phyloP scores from a whole-genome alignment of 1,284 basidiomycete species.

The Rhizoctonia solani region DNA sequence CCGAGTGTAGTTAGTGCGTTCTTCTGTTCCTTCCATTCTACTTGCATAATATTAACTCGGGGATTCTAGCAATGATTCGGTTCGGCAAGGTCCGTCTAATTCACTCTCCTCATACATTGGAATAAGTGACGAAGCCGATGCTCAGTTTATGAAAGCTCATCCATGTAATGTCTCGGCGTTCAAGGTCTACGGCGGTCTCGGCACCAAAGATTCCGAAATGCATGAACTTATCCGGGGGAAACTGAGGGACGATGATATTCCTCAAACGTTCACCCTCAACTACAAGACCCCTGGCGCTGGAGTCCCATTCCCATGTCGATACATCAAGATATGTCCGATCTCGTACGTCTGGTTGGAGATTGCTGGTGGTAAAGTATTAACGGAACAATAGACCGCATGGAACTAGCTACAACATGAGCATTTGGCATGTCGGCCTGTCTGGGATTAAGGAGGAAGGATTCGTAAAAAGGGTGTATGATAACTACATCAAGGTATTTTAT shows the following conservation, averaged over 20 bases:
- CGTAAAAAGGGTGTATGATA: constrained; percentile 56
- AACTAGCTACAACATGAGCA: constrained; percentile 72
- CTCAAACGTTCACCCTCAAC: constrained; percentile 65
- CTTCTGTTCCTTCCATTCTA: not conserved
- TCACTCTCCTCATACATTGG: not conserved
- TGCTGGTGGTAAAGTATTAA: not conserved
- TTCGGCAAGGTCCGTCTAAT: constrained; percentile 70
- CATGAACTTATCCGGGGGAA: constrained; percentile 52
- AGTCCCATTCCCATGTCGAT: constrained; percentile 63
- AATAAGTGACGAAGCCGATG: not conserved
- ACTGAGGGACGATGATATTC: constrained; percentile 64
- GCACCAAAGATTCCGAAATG: constrained; percentile 34
- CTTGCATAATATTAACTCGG: not conserved
- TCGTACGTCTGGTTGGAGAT: constrained; percentile 55
- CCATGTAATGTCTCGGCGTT: constrained; percentile 84
- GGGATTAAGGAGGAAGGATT: constrained; percentile 60
- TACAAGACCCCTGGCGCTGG: constrained; percentile 57
- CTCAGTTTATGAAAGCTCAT: constrained; percentile 54
- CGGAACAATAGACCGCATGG: constrained; percentile 58
- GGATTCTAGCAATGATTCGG: constrained; percentile 61
- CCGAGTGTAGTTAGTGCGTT: constrained; percentile 34
- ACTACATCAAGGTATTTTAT: constrained; percentile 63
- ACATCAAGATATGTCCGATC: constrained; percentile 71
- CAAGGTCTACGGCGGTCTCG: constrained; percentile 57
- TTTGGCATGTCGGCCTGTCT: constrained; percentile 69